phyloP scores from a whole-genome alignment of 352 stramenopile species.

The Aphanomyces euteiches region DNA sequence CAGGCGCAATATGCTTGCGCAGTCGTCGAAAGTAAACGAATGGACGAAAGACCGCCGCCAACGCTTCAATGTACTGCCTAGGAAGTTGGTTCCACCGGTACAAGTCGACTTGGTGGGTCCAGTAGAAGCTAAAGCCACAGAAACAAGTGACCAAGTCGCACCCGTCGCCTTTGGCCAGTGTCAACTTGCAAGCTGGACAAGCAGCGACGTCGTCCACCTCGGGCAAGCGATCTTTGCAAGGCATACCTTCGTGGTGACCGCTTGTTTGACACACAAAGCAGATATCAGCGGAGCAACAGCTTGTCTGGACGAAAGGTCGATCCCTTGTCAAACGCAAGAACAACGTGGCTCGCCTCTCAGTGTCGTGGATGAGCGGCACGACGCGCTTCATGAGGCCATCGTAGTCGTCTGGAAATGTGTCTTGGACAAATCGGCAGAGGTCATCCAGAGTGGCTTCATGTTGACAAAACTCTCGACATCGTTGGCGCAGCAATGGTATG shows the following conservation, averaged over 20 bases:
- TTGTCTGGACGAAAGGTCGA: background rate
- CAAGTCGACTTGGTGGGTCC: background rate
- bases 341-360: background rate
- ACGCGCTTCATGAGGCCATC: background rate
- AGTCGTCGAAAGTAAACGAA: too few species aligned
- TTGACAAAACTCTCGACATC: background rate
- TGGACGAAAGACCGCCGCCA: too few species aligned
- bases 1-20: too few species aligned
- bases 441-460: background rate
- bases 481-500: background rate
- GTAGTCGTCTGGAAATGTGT: too few species aligned
- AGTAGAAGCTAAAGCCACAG: slow-evolving; percentile 29
- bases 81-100: too few species aligned
- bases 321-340: background rate
- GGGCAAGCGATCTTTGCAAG: background rate
- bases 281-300: background rate
- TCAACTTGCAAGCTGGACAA: slow-evolving; percentile 28
- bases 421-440: background rate
- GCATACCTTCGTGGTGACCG: slow-evolving; percentile 2
- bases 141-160: slow-evolving; percentile 33
- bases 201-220: slow-evolving; percentile 17
- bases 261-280: slow-evolving; percentile 17
- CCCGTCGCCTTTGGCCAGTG: slow-evolving; percentile 33
- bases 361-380: slow-evolving; percentile 12
- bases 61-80: too few species aligned